Conservation (phyloP, 106 monocot genomes). For the Amphibolis antarctica region DNA sequence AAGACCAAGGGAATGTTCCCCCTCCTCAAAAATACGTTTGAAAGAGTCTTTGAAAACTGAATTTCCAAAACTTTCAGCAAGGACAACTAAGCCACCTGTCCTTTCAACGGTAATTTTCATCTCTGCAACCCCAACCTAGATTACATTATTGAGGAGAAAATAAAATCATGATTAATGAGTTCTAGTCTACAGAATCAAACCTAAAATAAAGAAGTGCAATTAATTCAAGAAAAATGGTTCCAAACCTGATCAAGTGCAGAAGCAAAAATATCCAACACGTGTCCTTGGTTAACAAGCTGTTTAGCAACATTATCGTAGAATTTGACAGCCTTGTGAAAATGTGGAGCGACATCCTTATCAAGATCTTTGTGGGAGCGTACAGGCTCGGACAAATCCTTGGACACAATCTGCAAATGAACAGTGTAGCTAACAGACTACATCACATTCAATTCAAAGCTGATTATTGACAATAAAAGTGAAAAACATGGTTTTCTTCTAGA, state of each 20-base stretch:
- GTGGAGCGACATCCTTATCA: conserved; percentile 87
- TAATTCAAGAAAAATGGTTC: neutral
- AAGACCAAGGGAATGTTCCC: conserved; percentile 89
- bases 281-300: conserved; percentile 94
- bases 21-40: conserved; percentile 78
- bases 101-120: conserved; percentile 95
- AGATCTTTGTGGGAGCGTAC: conserved; percentile 98
- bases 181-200: neutral
- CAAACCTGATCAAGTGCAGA: conserved; percentile 96
- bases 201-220: neutral
- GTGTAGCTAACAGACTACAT: neutral
- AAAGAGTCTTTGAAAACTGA: conserved; percentile 94
- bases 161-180: neutral
- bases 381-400: conserved; percentile 92
- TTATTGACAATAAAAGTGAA: too few relatives aligned
- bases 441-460: neutral
- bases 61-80: conserved; percentile 97
- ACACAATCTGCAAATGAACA: conserved; percentile 64
- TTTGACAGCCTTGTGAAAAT: conserved; percentile 96
- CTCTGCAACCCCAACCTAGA: conserved; percentile 92
- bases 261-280: conserved; percentile 93
- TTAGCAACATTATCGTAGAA: conserved; percentile 87
- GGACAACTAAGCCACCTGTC: conserved; percentile 94
- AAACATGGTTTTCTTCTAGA: too few relatives aligned
- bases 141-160: neutral